Evolutionary conservation across 495 filamentous ascomycete species (phyloP).

Genomic region (Astrocystis sublimbata): DNA sequence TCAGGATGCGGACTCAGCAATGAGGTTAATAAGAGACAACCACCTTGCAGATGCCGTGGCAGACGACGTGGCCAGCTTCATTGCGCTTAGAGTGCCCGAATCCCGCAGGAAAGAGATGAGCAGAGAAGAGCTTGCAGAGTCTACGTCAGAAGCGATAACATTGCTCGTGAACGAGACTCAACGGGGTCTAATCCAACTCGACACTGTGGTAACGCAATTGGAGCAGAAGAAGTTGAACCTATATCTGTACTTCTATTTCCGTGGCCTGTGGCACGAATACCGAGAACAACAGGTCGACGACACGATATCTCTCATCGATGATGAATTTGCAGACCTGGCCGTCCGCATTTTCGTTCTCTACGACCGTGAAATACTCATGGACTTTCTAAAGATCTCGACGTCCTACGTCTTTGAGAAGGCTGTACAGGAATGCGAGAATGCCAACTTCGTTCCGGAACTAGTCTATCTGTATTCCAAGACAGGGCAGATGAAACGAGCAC

Average conservation of each 20-base stretch:
- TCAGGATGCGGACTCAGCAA: constrained; percentile 86
- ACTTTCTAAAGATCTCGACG: constrained; percentile 80
- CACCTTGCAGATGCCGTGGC: constrained; percentile 82
- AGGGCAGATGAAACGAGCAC: constrained; percentile 83
- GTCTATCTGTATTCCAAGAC: constrained; percentile 94
- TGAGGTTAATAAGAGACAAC: constrained; percentile 78
- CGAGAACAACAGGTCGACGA: constrained; percentile 50
- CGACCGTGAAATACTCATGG: constrained; percentile 75
- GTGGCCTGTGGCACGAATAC: constrained; percentile 72
- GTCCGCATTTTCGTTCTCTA: constrained; percentile 83
- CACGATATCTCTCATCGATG: constrained; percentile 77
- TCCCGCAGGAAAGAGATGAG: constrained; percentile 67
- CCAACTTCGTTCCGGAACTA: constrained; percentile 80
- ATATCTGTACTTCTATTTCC: constrained; percentile 92
- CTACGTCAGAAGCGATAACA: constrained; percentile 76
- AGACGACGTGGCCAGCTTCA: constrained; percentile 86
- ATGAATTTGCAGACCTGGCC: constrained; percentile 78
- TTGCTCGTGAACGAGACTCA: constrained; percentile 89
- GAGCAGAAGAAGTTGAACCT: constrained; percentile 52
- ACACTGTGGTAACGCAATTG: constrained; percentile 76
- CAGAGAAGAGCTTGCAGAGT: constrained; percentile 68
- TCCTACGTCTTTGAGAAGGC: constrained; percentile 83
- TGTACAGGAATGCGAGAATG: constrained; percentile 71
- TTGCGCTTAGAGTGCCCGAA: constrained; percentile 79
- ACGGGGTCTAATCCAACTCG: constrained; percentile 79